These are phyloP conservation scores for Microcera coccophila DNA, from an alignment of 2,329 filamentous ascomycete species.

Conservation along the genomic window DNA sequence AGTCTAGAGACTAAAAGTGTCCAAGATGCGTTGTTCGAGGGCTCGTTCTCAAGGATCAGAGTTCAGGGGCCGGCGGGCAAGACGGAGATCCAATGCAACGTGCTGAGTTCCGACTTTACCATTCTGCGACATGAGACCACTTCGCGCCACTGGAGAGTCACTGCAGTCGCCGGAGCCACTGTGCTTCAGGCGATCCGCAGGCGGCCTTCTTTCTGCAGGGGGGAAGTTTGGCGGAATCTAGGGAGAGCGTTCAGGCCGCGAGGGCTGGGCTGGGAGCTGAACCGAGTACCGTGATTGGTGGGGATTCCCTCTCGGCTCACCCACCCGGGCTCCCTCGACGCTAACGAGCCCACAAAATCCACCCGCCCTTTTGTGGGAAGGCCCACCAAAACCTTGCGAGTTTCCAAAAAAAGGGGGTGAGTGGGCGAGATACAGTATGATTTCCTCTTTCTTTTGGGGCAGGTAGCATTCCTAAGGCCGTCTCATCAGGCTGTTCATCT, in stretches of 20 bases:
- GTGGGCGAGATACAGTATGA: background rate
- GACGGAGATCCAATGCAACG: background rate
- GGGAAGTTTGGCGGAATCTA: background rate
- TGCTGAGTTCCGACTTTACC: background rate
- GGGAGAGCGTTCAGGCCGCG: background rate
- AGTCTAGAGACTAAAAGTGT: too few species aligned
- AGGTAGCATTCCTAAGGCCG: background rate
- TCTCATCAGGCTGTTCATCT: too few species aligned
- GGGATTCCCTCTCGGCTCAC: background rate
- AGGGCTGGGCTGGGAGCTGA: background rate
- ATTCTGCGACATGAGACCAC: background rate
- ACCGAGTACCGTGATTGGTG: background rate
- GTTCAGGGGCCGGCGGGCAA: background rate
- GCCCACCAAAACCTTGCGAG: conserved; percentile 6
- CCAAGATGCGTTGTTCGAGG: too few species aligned
- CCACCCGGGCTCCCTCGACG: background rate
- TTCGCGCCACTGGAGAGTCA: background rate
- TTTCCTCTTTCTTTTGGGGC: background rate
- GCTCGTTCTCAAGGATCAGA: too few species aligned
- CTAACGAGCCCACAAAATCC: too few species aligned
- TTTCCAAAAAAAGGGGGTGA: conserved; percentile 22
- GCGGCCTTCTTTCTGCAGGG: too few species aligned
- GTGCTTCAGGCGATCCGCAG: background rate
- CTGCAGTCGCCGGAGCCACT: background rate
- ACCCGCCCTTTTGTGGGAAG: too few species aligned